Evolutionary conservation across 768 basidiomycete genomes (phyloP), one percentile per base, ranked within the genome.

Genomic region (Collybiopsis confluens): DNA sequence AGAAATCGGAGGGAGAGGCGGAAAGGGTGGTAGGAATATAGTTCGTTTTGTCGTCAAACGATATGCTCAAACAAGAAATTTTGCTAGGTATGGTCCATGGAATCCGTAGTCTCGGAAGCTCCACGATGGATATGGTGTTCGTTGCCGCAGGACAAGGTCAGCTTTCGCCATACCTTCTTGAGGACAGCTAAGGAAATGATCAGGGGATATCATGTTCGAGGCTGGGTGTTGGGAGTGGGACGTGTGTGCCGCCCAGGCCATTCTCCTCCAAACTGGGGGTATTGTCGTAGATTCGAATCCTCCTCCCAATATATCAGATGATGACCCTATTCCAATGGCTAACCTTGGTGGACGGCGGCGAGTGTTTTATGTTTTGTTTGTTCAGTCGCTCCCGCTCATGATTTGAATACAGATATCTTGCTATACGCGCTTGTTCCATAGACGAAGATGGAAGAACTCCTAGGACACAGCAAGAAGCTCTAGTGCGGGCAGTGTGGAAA

Each of bases 191-290:
- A 42, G n/a, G n/a, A 42, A 18, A 6, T n/a, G n/a, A 42, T 21
- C 24, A 15, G 23, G 58, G 27, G 63, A 64, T 46, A 61, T 64
- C 33, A 63, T 64, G 61, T 64, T 62, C 43, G 63, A 64, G 59
- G 62, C 63, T 21, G 63, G 63, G 16, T 64, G 63, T 33, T 64
- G 63, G 63, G 63, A 64, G 59, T 64, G 63, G 63, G 63, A 64
- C 35, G 62, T 64, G 36, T 64, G 62, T 55, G 63, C 51, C 33
- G 62, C 52, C 9, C 56, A 59, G 10, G 61, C 62, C 13, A 64
- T 64, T 42, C 62, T 64, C 21, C 55, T 64, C n/a, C 62, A 64
- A 52, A 63, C 63, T 0, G 63, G 63, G 16, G 63, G 63, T 3
- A 59, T 64, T 24, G 56, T 64, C 20, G 61, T 62, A 1, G 63